Percentiles rank a stretch among this genome's conserved stretches.
phyloP scores from a whole-genome alignment of 2,329 filamentous ascomycete genomes.

The Pestalotiopsis sp. region DNA sequence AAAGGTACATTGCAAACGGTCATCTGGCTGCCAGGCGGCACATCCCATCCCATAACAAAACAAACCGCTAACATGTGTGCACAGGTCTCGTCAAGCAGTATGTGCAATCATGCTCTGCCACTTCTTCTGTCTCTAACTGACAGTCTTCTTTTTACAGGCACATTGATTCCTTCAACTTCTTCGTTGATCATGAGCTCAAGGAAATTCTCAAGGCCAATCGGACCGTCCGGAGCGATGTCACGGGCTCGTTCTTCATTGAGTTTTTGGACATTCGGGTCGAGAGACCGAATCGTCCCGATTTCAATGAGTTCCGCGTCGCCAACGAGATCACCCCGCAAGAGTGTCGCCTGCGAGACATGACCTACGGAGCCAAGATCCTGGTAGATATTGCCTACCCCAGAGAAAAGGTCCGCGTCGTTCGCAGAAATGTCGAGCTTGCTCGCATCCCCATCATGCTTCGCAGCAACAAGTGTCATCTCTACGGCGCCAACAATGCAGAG shows the following conservation, averaged over 20 bases:
- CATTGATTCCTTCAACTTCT: conserved; percentile 98
- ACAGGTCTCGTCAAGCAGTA: conserved; percentile 82
- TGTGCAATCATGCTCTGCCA: conserved; percentile 21
- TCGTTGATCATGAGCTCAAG: conserved; percentile 94
- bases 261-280: conserved; percentile 90
- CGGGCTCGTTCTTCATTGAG: conserved; percentile 90
- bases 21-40: conserved; percentile 5
- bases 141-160: conserved; percentile 49
- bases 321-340: conserved; percentile 90
- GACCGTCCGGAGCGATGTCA: conserved; percentile 86
- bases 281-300: conserved; percentile 76
- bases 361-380: conserved; percentile 92
- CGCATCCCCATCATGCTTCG: conserved; percentile 96
- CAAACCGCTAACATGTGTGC: conserved; percentile 14
- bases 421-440: conserved; percentile 79
- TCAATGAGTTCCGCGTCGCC: conserved; percentile 69
- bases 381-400: conserved; percentile 91
- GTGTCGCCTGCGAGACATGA: conserved; percentile 93
- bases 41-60: conserved; percentile 22
- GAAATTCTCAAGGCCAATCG: conserved; percentile 94
- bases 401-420: conserved; percentile 74
- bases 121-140: neutral
- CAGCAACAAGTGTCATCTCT: conserved; percentile 89
- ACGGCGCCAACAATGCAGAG: conserved; percentile 79
- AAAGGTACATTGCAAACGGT: conserved; percentile 60